A percentile compares a stretch with the other conserved stretches of the same genome.
Evolutionary conservation across 164 flowering plant genomes (phyloP).

Genomic region (Nymphaea colorata): DNA sequence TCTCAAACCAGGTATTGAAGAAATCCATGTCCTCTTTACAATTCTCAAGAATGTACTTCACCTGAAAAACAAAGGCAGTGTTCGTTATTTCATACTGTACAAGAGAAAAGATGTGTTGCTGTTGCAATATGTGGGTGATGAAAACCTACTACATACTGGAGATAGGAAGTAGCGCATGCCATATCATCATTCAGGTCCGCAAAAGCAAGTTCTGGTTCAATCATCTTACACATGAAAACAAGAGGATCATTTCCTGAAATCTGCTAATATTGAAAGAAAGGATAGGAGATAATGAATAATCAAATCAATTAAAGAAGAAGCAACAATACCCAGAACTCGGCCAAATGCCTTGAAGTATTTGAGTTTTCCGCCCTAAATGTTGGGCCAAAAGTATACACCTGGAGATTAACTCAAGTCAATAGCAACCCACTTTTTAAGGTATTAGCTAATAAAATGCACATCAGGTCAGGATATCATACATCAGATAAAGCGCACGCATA

Average conservation of each 20-base stretch:
- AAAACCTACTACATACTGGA: constrained; percentile 99
- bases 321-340: constrained; percentile 87
- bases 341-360: constrained; percentile 89
- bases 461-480: constrained; percentile 25
- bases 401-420: constrained; percentile 8
- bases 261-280: no score
- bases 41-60: constrained; percentile 67
- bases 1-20: constrained; percentile 91
- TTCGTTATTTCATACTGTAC: background rate
- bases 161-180: constrained; percentile 99
- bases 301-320: background rate
- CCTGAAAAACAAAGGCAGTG: constrained; percentile 32
- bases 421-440: background rate
- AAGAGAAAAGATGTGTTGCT: background rate
- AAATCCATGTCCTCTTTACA: constrained; percentile 99
- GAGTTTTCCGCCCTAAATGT: constrained; percentile 99
- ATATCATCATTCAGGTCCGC: constrained; percentile 93
- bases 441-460: background rate
- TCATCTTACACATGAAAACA: constrained; percentile 50
- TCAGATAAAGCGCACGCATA: constrained; percentile 94
- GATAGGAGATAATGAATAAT: background rate
- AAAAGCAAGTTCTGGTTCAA: constrained; percentile 99
- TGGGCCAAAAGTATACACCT: constrained; percentile 99
- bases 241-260: background rate
- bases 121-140: constrained; percentile 18